Base-by-base conservation (phyloP, 2,329 filamentous ascomycete species). In the Phoma herbarum region DNA sequence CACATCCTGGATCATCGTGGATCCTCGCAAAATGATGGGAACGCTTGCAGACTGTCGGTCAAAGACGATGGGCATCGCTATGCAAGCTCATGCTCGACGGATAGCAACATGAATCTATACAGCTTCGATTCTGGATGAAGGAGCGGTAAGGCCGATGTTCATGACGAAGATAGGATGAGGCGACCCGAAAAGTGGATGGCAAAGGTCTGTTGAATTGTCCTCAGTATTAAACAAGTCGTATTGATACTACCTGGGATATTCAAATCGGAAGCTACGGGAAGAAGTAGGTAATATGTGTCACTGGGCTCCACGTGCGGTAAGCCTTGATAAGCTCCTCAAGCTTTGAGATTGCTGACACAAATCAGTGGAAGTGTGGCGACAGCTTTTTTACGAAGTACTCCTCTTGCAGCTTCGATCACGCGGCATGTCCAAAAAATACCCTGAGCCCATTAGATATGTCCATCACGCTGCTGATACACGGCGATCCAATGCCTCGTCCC, bases 321-420 rank as follows among this genome's bases (percentile, higher is more conserved):
- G 39, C 41, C 16, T 46, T 26, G 11, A 42, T 33, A 31, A 41
- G 39, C 25, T 46, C 20, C 14, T 23, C 4, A 29, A 41, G 25
- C 16, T 14, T 22, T 33, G 28, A 41, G 11, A 31, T 50, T 47
- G 35, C 51, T 66, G 33, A 65, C 28, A 35, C 5, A 28, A 29
- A 4, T 29, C 39, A 73, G 70, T 71, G 67, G 70, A 47, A 62
- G 31, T 70, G 67, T 39, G 69, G 68, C 23, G 69, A 71, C 22
- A 71, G 65, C 55, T 66, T 63, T 56, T 72, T 69, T 57, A 73
- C 67, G 29, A 72, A 71, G 51, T 65, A 60, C 39, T 72, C 65
- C 1, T 64, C 64, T 0, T 72, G 70, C 57, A 67, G 64, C 50
- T 68, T 66, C 56, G 69, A 71, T 46, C 66, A 67, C 16, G 70